Conservation (phyloP, 495 filamentous ascomycete genomes). For the Hypomontagnella submonticulosa region DNA sequence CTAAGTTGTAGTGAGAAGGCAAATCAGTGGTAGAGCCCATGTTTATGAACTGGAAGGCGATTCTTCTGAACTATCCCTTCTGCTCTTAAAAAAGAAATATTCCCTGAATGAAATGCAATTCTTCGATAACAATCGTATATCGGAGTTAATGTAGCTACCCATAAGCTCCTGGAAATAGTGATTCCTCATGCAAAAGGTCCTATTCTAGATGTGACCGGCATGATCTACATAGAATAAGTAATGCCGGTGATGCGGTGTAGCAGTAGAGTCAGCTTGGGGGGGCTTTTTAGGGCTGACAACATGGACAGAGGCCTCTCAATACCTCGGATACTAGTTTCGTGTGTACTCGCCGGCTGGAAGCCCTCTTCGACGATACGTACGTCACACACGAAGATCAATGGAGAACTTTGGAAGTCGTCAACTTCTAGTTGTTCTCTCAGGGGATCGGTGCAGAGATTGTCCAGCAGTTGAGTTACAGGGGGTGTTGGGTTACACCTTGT, state of each 20-base stretch:
- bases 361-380: conserved; percentile 4
- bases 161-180: neutral
- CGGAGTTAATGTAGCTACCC: neutral
- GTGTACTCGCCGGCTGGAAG: neutral
- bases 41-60: no score
- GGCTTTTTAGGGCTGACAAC: neutral
- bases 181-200: neutral
- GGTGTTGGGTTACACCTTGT: conserved; percentile 20
- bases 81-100: no score
- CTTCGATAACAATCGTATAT: no score
- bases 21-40: no score
- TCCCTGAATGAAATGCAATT: no score
- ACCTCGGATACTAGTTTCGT: neutral
- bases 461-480: neutral
- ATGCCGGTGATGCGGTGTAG: conserved; percentile 10
- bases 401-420: conserved; percentile 20
- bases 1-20: no score
- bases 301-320: neutral
- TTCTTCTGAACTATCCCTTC: no score
- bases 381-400: conserved; percentile 18
- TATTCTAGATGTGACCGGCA: conserved; percentile 8
- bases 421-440: conserved; percentile 29
- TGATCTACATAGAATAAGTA: conserved; percentile 18
- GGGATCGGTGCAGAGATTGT: conserved; percentile 21
- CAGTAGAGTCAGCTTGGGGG: neutral